A percentile compares a stretch with the other conserved stretches of the same genome.
Evolutionary conservation across 495 filamentous ascomycete species (phyloP).

Genomic region (Chaetomium fimeti): DNA sequence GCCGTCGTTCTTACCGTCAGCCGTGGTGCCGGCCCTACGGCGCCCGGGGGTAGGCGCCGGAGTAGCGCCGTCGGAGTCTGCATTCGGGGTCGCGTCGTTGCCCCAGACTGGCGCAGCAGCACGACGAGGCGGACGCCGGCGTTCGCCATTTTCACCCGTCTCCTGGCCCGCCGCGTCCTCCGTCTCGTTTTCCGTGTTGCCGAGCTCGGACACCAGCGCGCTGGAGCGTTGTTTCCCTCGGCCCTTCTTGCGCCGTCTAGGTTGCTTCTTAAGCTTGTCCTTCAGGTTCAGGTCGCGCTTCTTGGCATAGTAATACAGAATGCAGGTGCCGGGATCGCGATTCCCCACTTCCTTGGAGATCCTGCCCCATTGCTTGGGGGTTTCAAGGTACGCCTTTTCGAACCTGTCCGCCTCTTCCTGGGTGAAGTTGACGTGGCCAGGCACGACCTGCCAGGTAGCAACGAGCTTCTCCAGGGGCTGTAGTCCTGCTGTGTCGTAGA

Average conservation of each 20-base stretch:
- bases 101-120: slow-evolving; percentile 55
- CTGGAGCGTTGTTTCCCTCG: slow-evolving; percentile 67
- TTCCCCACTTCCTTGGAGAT: slow-evolving; percentile 71
- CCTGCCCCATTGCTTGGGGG: slow-evolving; percentile 89
- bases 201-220: slow-evolving; percentile 72
- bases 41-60: slow-evolving; percentile 49
- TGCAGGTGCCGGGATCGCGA: slow-evolving; percentile 80
- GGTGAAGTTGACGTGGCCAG: slow-evolving; percentile 79
- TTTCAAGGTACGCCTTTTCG: slow-evolving; percentile 71
- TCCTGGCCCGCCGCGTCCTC: slow-evolving; percentile 50
- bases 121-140: slow-evolving; percentile 49
- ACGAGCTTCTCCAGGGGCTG: slow-evolving; percentile 66
- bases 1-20: slow-evolving; percentile 48
- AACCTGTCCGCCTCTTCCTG: slow-evolving; percentile 74
- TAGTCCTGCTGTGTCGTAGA: slow-evolving; percentile 70
- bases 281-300: slow-evolving; percentile 87
- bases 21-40: slow-evolving; percentile 47
- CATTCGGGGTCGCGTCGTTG: slow-evolving; percentile 46
- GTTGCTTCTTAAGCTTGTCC: slow-evolving; percentile 72
- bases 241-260: slow-evolving; percentile 59
- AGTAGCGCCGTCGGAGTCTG: slow-evolving; percentile 57
- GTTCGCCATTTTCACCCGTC: slow-evolving; percentile 51
- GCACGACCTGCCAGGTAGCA: slow-evolving; percentile 67
- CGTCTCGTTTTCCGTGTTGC: slow-evolving; percentile 55
- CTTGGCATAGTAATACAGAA: slow-evolving; percentile 93